These are phyloP conservation scores for Yamadazyma mexicana DNA, from an alignment of 1,139 yeast species.

Conservation along the genomic window DNA sequence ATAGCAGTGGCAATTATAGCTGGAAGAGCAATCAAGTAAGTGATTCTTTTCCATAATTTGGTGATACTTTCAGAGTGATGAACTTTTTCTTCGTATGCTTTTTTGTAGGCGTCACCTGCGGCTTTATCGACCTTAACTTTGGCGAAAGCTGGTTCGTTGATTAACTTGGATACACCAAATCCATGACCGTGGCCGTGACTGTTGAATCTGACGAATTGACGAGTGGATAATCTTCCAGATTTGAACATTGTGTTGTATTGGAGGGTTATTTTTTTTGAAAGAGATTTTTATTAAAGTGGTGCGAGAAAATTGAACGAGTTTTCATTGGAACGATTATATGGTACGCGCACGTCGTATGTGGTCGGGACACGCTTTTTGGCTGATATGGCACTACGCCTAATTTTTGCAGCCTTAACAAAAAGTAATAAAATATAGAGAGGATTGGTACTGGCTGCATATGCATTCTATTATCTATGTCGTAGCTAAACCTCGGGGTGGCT, in stretches of 20 bases:
- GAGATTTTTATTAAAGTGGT: slow-evolving; percentile 11
- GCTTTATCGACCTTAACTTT: slow-evolving; percentile 30
- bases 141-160: slow-evolving; percentile 41
- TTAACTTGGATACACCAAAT: slow-evolving; percentile 38
- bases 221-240: slow-evolving; percentile 30
- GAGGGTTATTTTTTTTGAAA: neutral
- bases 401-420: neutral
- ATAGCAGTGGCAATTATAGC: slow-evolving; percentile 73
- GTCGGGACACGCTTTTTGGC: too few relatives aligned
- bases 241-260: slow-evolving; percentile 28
- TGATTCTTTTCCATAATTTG: slow-evolving; percentile 80
- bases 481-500: too few relatives aligned
- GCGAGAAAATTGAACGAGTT: slow-evolving; percentile 12
- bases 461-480: too few relatives aligned
- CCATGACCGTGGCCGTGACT: slow-evolving; percentile 41
- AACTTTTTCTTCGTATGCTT: slow-evolving; percentile 55
- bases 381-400: too few relatives aligned
- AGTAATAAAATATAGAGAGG: too few relatives aligned
- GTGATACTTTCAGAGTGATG: slow-evolving; percentile 81
- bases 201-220: slow-evolving; percentile 45
- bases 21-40: slow-evolving; percentile 79
- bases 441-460: too few relatives aligned
- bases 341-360: neutral
- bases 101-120: slow-evolving; percentile 47
- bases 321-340: slow-evolving; percentile 9